Percentiles rank a stretch among this genome's conserved stretches.
Conservation (phyloP, 2,329 filamentous ascomycete genomes). For the Botrytis galanthina region DNA sequence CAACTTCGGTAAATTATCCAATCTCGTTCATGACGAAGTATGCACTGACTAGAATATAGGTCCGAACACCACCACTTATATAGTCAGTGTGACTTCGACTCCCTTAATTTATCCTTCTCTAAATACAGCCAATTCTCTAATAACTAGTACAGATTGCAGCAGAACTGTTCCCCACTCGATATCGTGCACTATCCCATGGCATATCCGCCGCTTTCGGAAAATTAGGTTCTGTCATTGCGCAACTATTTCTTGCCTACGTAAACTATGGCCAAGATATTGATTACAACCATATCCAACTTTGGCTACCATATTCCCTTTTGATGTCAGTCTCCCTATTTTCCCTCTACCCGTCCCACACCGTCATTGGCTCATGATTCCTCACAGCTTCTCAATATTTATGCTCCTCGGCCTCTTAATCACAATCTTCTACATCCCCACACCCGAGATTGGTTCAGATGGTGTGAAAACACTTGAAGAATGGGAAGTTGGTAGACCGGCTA, state of each 20-base stretch:
- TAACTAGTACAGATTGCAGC: background rate
- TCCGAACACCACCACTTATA: background rate
- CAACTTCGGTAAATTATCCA: background rate
- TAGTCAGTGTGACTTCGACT: background rate
- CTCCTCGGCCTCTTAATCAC: background rate
- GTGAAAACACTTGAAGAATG: background rate
- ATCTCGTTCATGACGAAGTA: background rate
- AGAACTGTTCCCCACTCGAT: background rate
- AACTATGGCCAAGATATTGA: background rate
- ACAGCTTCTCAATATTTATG: background rate
- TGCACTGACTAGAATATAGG: background rate
- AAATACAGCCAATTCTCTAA: background rate
- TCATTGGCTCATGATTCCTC: accelerated
- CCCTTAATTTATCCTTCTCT: no score
- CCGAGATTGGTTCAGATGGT: background rate
- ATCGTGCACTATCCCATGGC: background rate
- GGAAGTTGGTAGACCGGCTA: background rate
- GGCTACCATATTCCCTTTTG: background rate
- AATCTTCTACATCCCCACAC: background rate
- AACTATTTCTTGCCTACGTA: background rate
- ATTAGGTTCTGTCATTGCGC: background rate
- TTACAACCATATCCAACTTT: background rate
- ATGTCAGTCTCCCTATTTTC: background rate
- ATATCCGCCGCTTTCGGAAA: background rate
- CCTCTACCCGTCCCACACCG: background rate